A percentile compares a stretch with the other conserved stretches of the same genome.
Evolutionary conservation across 768 basidiomycete genomes (phyloP).

Genomic region (Hypsizygus marmoreus): DNA sequence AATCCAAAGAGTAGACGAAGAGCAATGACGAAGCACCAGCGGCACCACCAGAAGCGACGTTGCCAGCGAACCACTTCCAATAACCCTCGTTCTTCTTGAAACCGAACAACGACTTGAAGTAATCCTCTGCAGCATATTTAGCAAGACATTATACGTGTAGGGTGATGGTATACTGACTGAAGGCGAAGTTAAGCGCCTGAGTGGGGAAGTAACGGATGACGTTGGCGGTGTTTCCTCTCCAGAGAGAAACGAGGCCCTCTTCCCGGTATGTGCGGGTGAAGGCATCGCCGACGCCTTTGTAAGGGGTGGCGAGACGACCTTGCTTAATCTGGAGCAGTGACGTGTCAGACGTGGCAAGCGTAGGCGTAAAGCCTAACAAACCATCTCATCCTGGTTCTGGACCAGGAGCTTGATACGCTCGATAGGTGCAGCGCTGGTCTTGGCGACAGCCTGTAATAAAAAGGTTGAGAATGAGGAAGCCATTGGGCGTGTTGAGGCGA

Average conservation of each 20-base stretch:
- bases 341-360: constrained; percentile 30
- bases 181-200: constrained; percentile 99
- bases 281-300: constrained; percentile 96
- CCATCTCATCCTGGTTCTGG: constrained; percentile 99
- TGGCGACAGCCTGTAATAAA: constrained; percentile 82
- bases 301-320: constrained; percentile 93
- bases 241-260: constrained; percentile 93
- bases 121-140: constrained; percentile 68
- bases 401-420: constrained; percentile 99
- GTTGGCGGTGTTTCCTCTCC: constrained; percentile 99
- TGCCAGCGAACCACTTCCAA: constrained; percentile 98
- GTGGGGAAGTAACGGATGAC: constrained; percentile 99
- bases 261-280: constrained; percentile 91
- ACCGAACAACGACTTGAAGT: constrained; percentile 98
- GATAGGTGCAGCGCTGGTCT: constrained; percentile 99
- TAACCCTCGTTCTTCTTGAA: constrained; percentile 99
- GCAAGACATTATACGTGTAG: neutral
- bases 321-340: constrained; percentile 87
- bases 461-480: constrained; percentile 19
- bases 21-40: constrained; percentile 98
- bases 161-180: constrained; percentile 71
- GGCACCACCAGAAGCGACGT: constrained; percentile 97
- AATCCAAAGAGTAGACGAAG: constrained; percentile 99
- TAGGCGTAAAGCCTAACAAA: constrained; percentile 28
- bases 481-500: constrained; percentile 15